Evolutionary conservation across 129 eudicot species (phyloP).

Genomic region (Pseudognaphalium luteoalbum): DNA sequence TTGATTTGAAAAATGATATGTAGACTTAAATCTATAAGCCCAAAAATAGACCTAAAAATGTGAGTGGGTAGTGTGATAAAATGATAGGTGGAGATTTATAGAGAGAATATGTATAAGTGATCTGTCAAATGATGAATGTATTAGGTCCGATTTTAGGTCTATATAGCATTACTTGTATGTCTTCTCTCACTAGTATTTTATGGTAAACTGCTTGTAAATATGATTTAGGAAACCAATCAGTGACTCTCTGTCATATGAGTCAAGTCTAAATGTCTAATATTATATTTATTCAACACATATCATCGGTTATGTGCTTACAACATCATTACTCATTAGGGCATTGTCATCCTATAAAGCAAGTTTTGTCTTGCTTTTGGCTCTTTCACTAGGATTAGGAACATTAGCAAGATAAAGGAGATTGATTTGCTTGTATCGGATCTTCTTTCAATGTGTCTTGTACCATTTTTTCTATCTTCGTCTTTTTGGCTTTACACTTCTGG

Average conservation of each 20-base stretch:
- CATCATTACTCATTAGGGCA: background rate
- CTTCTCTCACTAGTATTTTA: slow-evolving; percentile 6
- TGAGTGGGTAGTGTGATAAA: too few species aligned
- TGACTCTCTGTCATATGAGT: background rate
- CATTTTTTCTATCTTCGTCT: background rate
- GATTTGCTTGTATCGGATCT: background rate
- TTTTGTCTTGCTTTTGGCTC: background rate
- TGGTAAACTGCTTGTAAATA: background rate
- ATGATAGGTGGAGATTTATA: too few species aligned
- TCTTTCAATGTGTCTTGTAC: background rate
- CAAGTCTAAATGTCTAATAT: background rate
- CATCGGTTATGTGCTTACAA: too few species aligned
- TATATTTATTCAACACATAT: too few species aligned
- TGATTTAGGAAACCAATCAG: background rate
- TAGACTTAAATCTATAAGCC: too few species aligned
- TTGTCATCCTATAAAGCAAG: background rate
- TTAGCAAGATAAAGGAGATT: background rate
- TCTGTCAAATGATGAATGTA: too few species aligned
- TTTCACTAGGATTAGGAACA: background rate
- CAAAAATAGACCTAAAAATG: too few species aligned
- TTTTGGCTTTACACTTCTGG: background rate
- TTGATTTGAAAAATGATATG: too few species aligned
- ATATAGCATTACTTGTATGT: background rate
- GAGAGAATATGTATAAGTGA: too few species aligned
- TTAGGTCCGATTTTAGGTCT: too few species aligned